A percentile compares a stretch with the other conserved stretches of the same genome.
These are phyloP conservation scores for Begonia peltatifolia DNA, from an alignment of 306 rosid species.

Conservation along the genomic window DNA sequence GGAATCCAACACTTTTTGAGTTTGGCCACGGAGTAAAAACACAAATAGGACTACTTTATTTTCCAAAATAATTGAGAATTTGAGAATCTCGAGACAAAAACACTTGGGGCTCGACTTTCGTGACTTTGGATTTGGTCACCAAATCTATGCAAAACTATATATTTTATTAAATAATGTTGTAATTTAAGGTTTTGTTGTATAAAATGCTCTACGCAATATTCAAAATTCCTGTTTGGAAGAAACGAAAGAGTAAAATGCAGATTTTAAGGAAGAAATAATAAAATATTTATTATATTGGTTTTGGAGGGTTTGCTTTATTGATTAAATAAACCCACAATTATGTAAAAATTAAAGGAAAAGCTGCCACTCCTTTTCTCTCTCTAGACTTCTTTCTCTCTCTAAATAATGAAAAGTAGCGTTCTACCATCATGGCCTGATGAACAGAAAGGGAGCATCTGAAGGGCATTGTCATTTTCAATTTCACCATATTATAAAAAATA, in stretches of 20 bases:
- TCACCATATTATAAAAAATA: too few species aligned
- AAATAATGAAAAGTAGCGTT: slow-evolving; percentile 7
- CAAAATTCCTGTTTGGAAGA: background rate
- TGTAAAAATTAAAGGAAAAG: slow-evolving; percentile 42
- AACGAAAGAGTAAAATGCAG: too few species aligned
- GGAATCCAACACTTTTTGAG: slow-evolving; percentile 60
- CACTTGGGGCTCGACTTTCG: slow-evolving; percentile 28
- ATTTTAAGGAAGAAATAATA: too few species aligned
- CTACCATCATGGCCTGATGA: background rate
- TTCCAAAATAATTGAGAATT: slow-evolving; percentile 37
- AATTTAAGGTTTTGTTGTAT: too few species aligned
- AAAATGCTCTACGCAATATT: background rate
- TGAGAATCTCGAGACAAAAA: slow-evolving; percentile 68
- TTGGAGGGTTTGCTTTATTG: too few species aligned
- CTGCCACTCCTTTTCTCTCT: slow-evolving; percentile 25
- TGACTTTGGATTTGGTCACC: slow-evolving; percentile 62
- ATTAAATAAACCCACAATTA: too few species aligned
- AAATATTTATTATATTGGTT: too few species aligned
- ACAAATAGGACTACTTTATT: slow-evolving; percentile 13
- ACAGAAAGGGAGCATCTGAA: too few species aligned
- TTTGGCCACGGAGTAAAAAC: slow-evolving; percentile 52
- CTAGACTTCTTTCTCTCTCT: slow-evolving; percentile 13
- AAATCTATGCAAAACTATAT: slow-evolving; percentile 8
- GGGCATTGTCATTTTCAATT: too few species aligned
- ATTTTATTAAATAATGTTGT: too few species aligned